Evolutionary conservation across 805 yeast genomes (phyloP), one percentile per base, ranked within the genome.

Genomic region (Kluyveromyces dobzhanskii): DNA sequence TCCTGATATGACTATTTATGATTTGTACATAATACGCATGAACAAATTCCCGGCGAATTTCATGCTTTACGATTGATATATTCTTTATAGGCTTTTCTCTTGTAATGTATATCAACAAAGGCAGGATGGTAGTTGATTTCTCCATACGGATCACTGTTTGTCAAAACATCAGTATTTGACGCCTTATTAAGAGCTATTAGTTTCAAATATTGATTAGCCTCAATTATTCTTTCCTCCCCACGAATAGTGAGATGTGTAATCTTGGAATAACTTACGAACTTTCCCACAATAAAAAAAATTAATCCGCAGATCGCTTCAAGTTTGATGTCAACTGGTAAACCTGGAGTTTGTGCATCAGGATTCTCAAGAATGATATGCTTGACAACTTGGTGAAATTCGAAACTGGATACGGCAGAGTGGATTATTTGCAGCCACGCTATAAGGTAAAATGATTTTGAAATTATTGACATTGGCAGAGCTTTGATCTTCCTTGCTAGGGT

Each of bases 371-470:
- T 34, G 4, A 44, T 27, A 30, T 44, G 35, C 27, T 45, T 50
- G 23, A 50, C 49, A 16, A 56, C 33, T 32, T 50, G 56, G 36
- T 56, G 51, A 37, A 53, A 61, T 40, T 59, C 63, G 40, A 55
- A 57, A 17, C 61, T 57, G 8, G 63, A 57, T 37, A 54, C 57
- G 1, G 56, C 64, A 6, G 64, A 45, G 42, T 61, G 65, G 3
- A 52, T 24, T 4, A 57, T 35, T 32, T 46, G 50, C 14, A 40
- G 12, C 11, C 38, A 2, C 9, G 49, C 37, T 17, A 45, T 29
- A 7, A 38, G 2, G 4, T 43, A 29, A 1, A 47, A 14, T 10
- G 29, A 23, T 33, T 45, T 45, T 2, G 46, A 39, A n/a, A 44
- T 5, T 5, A 42, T 11, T 3, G 40, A 12, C 45, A 43, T 43